These are phyloP conservation scores for Capsicum baccatum DNA, from an alignment of 257 asterid genomes.

Conservation along the genomic window DNA sequence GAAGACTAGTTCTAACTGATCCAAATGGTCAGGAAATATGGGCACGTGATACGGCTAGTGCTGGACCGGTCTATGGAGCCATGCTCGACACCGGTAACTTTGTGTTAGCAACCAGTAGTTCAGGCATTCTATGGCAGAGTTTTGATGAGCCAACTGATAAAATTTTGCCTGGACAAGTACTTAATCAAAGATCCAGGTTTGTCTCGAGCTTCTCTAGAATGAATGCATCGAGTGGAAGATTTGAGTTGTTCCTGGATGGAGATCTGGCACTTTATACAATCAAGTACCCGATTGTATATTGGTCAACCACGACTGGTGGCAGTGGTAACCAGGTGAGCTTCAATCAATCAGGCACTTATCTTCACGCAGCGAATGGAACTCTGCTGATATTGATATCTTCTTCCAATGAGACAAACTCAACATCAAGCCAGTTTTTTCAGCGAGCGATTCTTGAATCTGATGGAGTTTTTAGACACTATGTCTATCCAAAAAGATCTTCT, in stretches of 20 bases:
- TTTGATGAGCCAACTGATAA: conserved; percentile 47
- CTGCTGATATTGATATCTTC: background rate
- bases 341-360: conserved; percentile 36
- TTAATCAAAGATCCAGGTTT: conserved; percentile 14
- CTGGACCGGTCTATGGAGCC: conserved; percentile 37
- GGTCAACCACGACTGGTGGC: conserved; percentile 37
- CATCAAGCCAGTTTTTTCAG: conserved; percentile 17
- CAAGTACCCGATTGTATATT: conserved; percentile 35
- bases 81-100: conserved; percentile 62
- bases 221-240: conserved; percentile 53
- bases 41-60: background rate
- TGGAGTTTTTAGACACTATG: conserved; percentile 45
- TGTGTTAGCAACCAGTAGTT: conserved; percentile 31
- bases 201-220: conserved; percentile 29
- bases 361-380: conserved; percentile 28
- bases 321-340: conserved; percentile 49
- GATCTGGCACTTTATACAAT: conserved; percentile 42
- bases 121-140: conserved; percentile 53
- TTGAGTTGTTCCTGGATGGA: conserved; percentile 46
- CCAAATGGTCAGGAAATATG: background rate
- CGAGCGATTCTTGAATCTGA: conserved; percentile 43
- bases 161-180: conserved; percentile 37
- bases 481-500: conserved; percentile 39
- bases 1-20: background rate
- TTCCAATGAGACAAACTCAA: background rate